These are phyloP conservation scores for Ulmus americana DNA, from an alignment of 331 rosid species.

Conservation along the genomic window DNA sequence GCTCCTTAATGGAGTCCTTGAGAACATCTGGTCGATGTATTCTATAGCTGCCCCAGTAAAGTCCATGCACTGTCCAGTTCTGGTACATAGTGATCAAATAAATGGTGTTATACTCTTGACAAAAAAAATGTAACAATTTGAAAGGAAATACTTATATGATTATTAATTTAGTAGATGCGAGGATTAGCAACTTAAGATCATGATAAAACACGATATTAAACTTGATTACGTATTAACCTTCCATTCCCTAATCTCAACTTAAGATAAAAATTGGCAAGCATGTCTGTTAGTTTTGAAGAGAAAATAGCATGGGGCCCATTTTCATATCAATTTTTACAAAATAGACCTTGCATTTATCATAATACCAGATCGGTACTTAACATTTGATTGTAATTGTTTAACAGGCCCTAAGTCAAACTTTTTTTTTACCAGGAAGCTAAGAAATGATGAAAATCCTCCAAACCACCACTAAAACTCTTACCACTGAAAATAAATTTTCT, in stretches of 20 bases:
- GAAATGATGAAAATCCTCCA: too few species aligned
- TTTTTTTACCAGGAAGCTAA: too few species aligned
- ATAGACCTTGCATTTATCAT: too few species aligned
- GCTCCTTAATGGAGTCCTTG: constrained; percentile 69
- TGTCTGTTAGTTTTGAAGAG: neutral
- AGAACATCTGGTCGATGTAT: constrained; percentile 65
- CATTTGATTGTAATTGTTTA: too few species aligned
- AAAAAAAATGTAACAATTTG: neutral
- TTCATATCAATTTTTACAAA: too few species aligned
- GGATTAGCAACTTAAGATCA: neutral
- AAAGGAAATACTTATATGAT: neutral
- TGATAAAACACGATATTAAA: neutral
- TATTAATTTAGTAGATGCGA: neutral
- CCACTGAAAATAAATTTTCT: too few species aligned
- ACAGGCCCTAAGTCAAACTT: too few species aligned
- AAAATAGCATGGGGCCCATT: too few species aligned
- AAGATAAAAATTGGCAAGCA: neutral
- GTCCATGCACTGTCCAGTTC: constrained; percentile 99
- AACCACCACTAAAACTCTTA: too few species aligned
- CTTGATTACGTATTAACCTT: neutral
- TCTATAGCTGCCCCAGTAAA: constrained; percentile 90
- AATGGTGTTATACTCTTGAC: neutral
- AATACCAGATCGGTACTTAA: too few species aligned
- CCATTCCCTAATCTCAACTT: neutral
- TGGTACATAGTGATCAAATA: constrained; percentile 28